Base-by-base conservation (phyloP, 345 rosid genomes). In the Erucastrum elatum region DNA sequence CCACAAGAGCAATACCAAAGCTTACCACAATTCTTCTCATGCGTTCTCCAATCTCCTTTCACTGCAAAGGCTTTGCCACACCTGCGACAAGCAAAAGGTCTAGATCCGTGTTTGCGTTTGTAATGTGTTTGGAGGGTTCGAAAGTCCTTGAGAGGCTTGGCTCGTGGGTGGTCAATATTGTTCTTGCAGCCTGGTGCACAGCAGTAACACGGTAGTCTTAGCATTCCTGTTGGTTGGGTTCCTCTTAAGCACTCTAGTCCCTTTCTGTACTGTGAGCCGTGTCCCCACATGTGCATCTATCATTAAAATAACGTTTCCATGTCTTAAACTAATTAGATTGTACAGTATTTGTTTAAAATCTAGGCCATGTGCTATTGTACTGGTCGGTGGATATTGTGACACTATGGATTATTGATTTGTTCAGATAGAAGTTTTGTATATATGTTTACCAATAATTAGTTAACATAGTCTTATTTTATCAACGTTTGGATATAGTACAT, bases 271-370 rank as follows among this genome's bases (percentile, higher is more conserved):
- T 94, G 92, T 30, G 98, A 92, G 64, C 98, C 98, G 75, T 94
- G 98, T 64, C 98, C 98, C 98, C 98, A 94, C 98, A 94, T 94
- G 81, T 94, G 98, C 97, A 94, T 94, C 98, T 94, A 77, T 55
- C 41, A 68, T 15, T 12, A 44, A 29, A 1, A 35, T 17, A 17
- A 79, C 33, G 25, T 66, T 76, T 21, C 6, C 29, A 61, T 34
- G 6, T 67, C 60, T 58, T 9, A 3, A 16, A 58, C 46, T 6
- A 41, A 12, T 59, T 31, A 21, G 21, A 44, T 67, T 21, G 21
- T 21, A 21, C 21, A 59, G 35, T 56, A 58, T 41, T 16, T 5
- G 26, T 51, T 26, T 30, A 6, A 17, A 55, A 15, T 33, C 46
- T 55, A 59, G 67, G 41, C 15, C 46, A 72, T 39, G 63, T 72